Evolutionary conservation across 306 rosid species (phyloP).

Genomic region (Dryas octopetala): DNA sequence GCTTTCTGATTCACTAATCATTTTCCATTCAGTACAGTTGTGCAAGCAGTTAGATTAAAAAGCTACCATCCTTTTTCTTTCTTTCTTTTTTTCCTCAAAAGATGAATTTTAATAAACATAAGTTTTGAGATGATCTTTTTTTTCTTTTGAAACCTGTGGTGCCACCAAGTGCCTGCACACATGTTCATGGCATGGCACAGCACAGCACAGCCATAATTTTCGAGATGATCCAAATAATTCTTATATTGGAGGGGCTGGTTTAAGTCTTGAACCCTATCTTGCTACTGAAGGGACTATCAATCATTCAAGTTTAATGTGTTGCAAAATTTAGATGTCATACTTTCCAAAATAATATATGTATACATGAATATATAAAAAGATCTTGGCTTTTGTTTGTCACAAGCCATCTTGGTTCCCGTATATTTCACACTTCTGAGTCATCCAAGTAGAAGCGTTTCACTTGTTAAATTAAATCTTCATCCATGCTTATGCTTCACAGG

Average conservation of each 20-base stretch:
- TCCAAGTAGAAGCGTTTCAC: not conserved
- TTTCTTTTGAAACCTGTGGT: too few species aligned
- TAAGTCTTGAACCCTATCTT: not conserved
- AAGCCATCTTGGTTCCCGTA: not conserved
- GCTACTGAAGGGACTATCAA: not conserved
- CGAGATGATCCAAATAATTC: not conserved
- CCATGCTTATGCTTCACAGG: slow-evolving; percentile 45
- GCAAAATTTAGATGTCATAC: slow-evolving; percentile 1
- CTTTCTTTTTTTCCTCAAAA: not conserved
- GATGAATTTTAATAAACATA: not conserved
- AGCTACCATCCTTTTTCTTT: not conserved
- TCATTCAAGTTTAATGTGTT: not conserved
- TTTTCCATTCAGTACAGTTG: not conserved
- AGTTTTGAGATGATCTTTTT: not conserved
- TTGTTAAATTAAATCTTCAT: slow-evolving; percentile 11
- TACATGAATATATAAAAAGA: not conserved
- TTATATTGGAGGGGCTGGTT: not conserved
- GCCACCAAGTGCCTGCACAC: too few species aligned
- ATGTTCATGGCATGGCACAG: too few species aligned
- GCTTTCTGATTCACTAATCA: slow-evolving; percentile 15
- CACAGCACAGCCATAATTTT: not conserved
- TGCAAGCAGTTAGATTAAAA: not conserved
- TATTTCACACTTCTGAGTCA: not conserved
- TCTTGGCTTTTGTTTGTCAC: not conserved
- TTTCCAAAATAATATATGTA: not conserved